Conservation (phyloP, 2,329 filamentous ascomycete species). For the Colletotrichum cordylinicola region DNA sequence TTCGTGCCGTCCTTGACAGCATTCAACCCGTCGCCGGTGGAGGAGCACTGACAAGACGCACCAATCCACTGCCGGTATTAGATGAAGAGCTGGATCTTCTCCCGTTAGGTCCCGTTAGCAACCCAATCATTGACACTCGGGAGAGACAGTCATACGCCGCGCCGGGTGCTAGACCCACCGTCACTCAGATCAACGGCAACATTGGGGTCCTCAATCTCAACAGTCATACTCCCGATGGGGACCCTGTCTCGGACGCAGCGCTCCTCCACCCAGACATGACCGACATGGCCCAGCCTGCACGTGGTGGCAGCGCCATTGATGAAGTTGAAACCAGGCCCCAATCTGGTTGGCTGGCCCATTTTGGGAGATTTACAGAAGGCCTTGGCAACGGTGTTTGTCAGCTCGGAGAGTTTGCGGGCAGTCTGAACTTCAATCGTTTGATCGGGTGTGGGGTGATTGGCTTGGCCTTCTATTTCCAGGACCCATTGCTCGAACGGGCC, state of each 20-base stretch:
- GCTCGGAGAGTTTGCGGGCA: neutral
- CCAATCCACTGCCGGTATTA: neutral
- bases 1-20: neutral
- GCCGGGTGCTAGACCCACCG: neutral
- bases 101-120: neutral
- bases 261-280: neutral
- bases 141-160: neutral
- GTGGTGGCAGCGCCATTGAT: neutral
- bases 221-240: neutral
- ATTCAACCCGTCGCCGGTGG: neutral
- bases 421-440: neutral
- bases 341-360: neutral
- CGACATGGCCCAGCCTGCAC: neutral
- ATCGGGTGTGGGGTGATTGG: neutral
- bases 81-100: neutral
- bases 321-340: neutral
- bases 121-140: neutral
- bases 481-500: neutral
- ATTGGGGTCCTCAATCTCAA: neutral
- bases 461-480: neutral
- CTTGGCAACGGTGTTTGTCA: neutral
- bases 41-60: neutral
- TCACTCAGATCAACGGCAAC: neutral
- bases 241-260: neutral
- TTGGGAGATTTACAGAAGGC: neutral